Evolutionary conservation across 2,329 filamentous ascomycete genomes (phyloP).

Genomic region (Thielaviopsis populi): DNA sequence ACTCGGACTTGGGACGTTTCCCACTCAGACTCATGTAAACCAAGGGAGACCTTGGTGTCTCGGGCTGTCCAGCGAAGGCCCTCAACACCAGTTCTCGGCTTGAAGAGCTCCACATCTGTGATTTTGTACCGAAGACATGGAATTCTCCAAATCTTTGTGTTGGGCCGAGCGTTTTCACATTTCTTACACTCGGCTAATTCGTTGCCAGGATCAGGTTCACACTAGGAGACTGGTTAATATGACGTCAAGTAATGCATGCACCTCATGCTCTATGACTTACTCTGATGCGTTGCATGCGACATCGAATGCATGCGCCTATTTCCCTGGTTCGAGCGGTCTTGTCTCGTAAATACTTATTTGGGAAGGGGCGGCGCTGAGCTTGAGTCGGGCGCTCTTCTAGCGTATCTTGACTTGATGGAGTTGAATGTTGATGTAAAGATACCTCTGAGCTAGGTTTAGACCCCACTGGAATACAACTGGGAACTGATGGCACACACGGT

Average conservation of each 20-base stretch:
- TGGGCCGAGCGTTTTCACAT: conserved; percentile 35
- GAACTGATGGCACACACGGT: too few species aligned
- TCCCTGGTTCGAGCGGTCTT: conserved; percentile 42
- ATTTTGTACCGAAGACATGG: conserved; percentile 48
- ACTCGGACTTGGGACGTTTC: conserved; percentile 34
- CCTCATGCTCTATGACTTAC: conserved; percentile 27
- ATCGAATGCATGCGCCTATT: conserved; percentile 44
- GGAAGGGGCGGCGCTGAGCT: conserved; percentile 36
- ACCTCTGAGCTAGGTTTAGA: too few species aligned
- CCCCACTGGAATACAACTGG: too few species aligned
- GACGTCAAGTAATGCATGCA: conserved; percentile 3
- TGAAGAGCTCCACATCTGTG: conserved; percentile 42
- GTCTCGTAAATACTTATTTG: conserved; percentile 34
- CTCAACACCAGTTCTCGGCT: conserved; percentile 39
- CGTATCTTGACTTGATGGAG: too few species aligned
- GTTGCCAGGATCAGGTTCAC: conserved; percentile 35
- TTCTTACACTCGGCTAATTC: conserved; percentile 36
- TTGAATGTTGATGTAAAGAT: too few species aligned
- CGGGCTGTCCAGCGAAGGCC: conserved; percentile 41
- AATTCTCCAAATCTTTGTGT: conserved; percentile 36
- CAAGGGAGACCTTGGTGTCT: conserved; percentile 10
- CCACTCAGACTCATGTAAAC: conserved; percentile 43
- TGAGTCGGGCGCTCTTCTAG: background rate
- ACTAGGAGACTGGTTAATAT: conserved; percentile 27
- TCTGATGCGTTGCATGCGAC: conserved; percentile 46